Evolutionary conservation across 129 eudicot species (phyloP), one percentile per base, ranked within the genome.

Genomic region (Smallanthus sonchifolius): DNA sequence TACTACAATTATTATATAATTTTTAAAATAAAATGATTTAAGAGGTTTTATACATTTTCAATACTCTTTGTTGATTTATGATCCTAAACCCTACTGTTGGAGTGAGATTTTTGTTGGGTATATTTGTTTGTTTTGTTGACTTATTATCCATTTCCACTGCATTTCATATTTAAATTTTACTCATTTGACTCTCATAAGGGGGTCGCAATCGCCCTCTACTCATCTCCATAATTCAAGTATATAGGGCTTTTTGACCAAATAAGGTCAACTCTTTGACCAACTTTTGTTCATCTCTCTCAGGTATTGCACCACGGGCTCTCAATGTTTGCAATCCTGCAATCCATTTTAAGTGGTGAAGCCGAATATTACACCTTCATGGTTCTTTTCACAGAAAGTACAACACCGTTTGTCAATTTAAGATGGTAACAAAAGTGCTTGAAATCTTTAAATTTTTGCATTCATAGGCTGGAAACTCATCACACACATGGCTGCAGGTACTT

Each of bases 271-370:
- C 13, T 42, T 38, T 66, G 49, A 45, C 56, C 17, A 47, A n/a
- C 35, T 16, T 39, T 10, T 43, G 79, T 37, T 10, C 60, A 17
- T 56, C 65, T 60, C 16, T 62, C 67, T 49, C 70, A 91, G 97
- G 72, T 91, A 11, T 78, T 91, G 43, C 97, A 91, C 83, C 97
- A 91, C 8, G 97, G 92, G 56, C 92, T 91, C 75, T 91, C 97
- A 2, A 73, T 88, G 84, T 79, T 78, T 81, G 81, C 92, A 11
- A 84, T 88, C 73, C 3, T 81, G 80, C 92, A 75, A 54, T 79
- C 95, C 20, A 82, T 91, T 71, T 70, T 86, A 72, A 86, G 83
- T 39, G 92, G 97, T 14, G 90, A 86, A 79, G 92, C 81, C 2
- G 87, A 82, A 67, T 40, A 81, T 59, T 91, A 91, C 80, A 88